A percentile compares a stretch with the other conserved stretches of the same genome.
These are phyloP conservation scores for Phaffia australis DNA, from an alignment of 768 basidiomycete species.

Conservation along the genomic window DNA sequence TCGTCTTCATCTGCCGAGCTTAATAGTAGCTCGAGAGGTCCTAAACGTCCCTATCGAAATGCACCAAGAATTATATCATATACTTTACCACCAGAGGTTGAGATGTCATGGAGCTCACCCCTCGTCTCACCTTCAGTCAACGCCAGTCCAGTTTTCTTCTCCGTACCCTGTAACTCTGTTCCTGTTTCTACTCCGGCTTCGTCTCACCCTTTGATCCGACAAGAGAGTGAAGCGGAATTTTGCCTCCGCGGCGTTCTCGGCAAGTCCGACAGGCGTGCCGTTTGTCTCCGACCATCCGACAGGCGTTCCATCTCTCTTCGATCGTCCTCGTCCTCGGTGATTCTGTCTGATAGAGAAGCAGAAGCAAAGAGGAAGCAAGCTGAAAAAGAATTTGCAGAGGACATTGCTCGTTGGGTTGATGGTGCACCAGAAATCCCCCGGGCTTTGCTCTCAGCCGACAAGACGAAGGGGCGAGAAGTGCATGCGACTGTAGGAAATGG, in stretches of 20 bases:
- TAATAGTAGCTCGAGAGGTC: background rate
- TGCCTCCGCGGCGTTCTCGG: slow-evolving; percentile 10
- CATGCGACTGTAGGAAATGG: background rate
- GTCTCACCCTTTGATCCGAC: background rate
- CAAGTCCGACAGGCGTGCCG: background rate
- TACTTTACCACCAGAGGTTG: slow-evolving; percentile 1
- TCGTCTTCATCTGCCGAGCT: background rate
- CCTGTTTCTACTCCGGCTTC: background rate
- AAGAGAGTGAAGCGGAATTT: slow-evolving; percentile 3
- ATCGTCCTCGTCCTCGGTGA: too few species aligned
- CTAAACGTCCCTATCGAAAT: background rate
- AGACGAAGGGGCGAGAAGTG: background rate
- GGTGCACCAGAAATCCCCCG: slow-evolving; percentile 2
- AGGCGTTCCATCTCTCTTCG: background rate
- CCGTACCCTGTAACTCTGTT: too few species aligned
- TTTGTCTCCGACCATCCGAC: background rate
- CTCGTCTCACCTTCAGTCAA: too few species aligned
- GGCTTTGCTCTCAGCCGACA: background rate
- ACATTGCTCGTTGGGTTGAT: slow-evolving; percentile 9
- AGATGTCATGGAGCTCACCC: too few species aligned
- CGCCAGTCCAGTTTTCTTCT: too few species aligned
- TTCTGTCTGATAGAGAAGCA: background rate
- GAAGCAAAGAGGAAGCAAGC: slow-evolving; percentile 8
- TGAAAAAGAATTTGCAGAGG: background rate
- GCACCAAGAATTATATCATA: slow-evolving; percentile 5